phyloP scores from a whole-genome alignment of 257 asterid genomes.

The Solanum tacnaense region DNA sequence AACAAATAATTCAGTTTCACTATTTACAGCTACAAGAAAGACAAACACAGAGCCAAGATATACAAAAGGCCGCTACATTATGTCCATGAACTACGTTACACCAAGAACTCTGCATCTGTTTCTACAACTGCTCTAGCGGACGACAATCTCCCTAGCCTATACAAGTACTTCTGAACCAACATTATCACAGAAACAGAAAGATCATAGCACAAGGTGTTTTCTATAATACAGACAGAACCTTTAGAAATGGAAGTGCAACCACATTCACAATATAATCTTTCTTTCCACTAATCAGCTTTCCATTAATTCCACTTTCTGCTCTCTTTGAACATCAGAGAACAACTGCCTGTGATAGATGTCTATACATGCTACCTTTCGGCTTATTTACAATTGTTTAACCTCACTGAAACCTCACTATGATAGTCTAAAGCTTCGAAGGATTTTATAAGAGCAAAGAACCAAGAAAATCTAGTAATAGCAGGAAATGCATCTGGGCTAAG shows the following conservation, averaged over 20 bases:
- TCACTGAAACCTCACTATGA: neutral
- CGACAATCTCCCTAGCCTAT: neutral
- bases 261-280: neutral
- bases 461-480: neutral
- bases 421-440: neutral
- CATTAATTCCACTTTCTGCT: neutral
- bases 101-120: neutral
- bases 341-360: neutral
- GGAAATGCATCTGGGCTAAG: neutral
- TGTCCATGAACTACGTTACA: neutral
- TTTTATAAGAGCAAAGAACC: neutral
- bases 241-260: neutral
- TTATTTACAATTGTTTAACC: neutral
- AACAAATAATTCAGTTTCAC: neutral
- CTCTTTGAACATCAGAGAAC: neutral
- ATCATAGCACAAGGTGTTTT: neutral
- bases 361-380: neutral
- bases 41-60: neutral
- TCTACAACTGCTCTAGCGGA: neutral
- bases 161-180: neutral
- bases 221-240: neutral
- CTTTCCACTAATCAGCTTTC: neutral
- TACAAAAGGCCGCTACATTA: neutral
- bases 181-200: neutral
- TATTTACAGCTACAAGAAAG: neutral